These are phyloP conservation scores for Bruguiera sexangula DNA, from an alignment of 345 rosid genomes.

Conservation along the genomic window DNA sequence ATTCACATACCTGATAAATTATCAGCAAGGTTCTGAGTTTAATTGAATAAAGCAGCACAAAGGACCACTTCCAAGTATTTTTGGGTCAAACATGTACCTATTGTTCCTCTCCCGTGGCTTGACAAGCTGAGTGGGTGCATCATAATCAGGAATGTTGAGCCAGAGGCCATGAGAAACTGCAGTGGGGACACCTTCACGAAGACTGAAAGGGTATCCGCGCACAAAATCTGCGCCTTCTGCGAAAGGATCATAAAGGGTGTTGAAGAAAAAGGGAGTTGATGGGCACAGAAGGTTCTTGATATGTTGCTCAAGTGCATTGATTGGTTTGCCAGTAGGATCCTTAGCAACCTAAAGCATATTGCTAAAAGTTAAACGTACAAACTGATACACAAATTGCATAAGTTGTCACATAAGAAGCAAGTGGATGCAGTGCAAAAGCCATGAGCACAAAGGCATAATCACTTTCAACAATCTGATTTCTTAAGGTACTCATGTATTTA, in stretches of 20 bases:
- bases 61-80: neutral
- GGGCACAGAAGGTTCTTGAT: slow-evolving; percentile 83
- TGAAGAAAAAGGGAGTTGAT: slow-evolving; percentile 94
- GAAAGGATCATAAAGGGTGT: slow-evolving; percentile 88
- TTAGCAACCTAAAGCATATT: slow-evolving; percentile 63
- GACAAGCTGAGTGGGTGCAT: slow-evolving; percentile 97
- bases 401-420: neutral
- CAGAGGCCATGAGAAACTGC: slow-evolving; percentile 98
- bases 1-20: slow-evolving; percentile 64
- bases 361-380: neutral
- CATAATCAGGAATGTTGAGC: slow-evolving; percentile 98
- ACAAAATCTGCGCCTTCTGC: slow-evolving; percentile 92
- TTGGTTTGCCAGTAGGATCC: slow-evolving; percentile 75
- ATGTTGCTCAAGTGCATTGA: slow-evolving; percentile 94
- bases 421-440: neutral
- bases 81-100: slow-evolving; percentile 39
- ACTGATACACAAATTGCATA: neutral
- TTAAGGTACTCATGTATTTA: too few species aligned
- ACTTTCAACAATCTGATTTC: too few species aligned
- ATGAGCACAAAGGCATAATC: too few species aligned
- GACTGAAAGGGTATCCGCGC: slow-evolving; percentile 96
- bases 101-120: slow-evolving; percentile 92
- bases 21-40: slow-evolving; percentile 1
- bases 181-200: slow-evolving; percentile 89
- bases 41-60: neutral